Conservation (phyloP, 208 protist genomes). For the Leishmania major region DNA sequence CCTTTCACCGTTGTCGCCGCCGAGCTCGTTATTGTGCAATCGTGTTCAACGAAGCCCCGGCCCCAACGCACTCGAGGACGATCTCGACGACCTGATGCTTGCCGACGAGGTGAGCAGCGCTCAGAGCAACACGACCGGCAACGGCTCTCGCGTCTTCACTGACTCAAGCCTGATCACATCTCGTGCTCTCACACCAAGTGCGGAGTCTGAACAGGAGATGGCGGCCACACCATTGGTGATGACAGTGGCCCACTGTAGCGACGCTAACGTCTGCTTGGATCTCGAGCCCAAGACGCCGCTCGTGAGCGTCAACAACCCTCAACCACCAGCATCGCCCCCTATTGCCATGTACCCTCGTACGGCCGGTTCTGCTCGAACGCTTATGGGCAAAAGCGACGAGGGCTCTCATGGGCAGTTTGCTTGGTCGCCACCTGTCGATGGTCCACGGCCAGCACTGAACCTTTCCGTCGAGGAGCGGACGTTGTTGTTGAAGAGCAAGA, state of each 20-base stretch:
- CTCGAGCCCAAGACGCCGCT: not conserved
- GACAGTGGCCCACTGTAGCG: not conserved
- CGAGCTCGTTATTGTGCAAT: not conserved
- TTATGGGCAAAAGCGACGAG: not conserved
- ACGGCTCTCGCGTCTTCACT: constrained; percentile 16
- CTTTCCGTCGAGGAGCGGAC: constrained; percentile 32
- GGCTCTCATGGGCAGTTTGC: not conserved
- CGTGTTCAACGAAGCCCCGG: not conserved
- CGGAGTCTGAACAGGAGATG: constrained; percentile 10
- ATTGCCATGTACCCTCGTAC: constrained; percentile 1
- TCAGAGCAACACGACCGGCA: constrained; percentile 2
- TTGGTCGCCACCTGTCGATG: constrained; percentile 1
- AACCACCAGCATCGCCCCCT: not conserved
- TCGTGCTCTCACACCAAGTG: constrained; percentile 2
- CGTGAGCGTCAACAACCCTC: constrained; percentile 1
- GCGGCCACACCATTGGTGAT: constrained; percentile 3
- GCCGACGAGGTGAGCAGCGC: constrained; percentile 10
- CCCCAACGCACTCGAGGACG: not conserved
- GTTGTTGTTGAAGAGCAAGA: constrained; percentile 20
- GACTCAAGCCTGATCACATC: constrained; percentile 11
- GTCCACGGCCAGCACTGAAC: constrained; percentile 3
- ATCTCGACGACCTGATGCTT: constrained; percentile 27
- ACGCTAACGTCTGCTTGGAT: not conserved
- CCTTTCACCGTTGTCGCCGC: not conserved
- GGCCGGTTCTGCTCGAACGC: not conserved